Conservation (phyloP, 352 stramenopile species). For the Achlya hypogyna region DNA sequence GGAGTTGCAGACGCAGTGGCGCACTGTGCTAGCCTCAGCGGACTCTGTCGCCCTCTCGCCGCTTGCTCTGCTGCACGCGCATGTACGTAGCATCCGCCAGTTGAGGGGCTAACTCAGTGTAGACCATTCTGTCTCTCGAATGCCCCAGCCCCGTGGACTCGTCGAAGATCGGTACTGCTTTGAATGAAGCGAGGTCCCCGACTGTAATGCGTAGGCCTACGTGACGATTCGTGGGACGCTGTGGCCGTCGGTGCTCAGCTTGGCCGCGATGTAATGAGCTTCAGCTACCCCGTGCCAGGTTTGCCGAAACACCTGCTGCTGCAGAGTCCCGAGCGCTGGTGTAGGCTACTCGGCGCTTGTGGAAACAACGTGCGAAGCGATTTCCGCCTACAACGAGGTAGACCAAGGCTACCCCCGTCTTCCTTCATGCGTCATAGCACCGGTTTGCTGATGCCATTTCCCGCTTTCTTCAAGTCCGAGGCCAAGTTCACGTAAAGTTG, state of each 20-base stretch:
- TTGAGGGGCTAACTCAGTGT: constrained; percentile 23
- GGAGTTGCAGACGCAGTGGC: constrained; percentile 11
- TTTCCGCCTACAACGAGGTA: constrained; percentile 64
- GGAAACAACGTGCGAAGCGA: constrained; percentile 43
- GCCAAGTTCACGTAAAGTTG: constrained; percentile 25
- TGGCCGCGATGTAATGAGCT: constrained; percentile 10
- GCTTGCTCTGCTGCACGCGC: constrained; percentile 4
- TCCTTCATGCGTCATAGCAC: constrained; percentile 24
- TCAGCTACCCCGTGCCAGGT: not conserved
- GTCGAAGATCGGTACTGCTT: too few relatives aligned
- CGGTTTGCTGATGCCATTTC: constrained; percentile 48
- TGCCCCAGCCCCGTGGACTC: too few relatives aligned
- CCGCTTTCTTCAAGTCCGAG: constrained; percentile 46
- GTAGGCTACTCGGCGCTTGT: constrained; percentile 41
- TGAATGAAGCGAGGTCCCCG: too few relatives aligned
- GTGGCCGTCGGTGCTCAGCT: not conserved
- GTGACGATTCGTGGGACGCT: not conserved
- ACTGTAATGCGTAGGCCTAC: not conserved
- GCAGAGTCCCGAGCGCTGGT: constrained; percentile 7
- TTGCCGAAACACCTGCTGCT: not conserved
- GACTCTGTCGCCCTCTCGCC: not conserved
- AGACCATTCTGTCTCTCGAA: constrained; percentile 37
- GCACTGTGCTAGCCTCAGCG: not conserved
- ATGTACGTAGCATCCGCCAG: constrained; percentile 1
- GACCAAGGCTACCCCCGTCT: not conserved